A percentile compares a stretch with the other conserved stretches of the same genome.
These are phyloP conservation scores for Dendryphion nanum DNA, from an alignment of 2,329 filamentous ascomycete genomes.

Conservation along the genomic window DNA sequence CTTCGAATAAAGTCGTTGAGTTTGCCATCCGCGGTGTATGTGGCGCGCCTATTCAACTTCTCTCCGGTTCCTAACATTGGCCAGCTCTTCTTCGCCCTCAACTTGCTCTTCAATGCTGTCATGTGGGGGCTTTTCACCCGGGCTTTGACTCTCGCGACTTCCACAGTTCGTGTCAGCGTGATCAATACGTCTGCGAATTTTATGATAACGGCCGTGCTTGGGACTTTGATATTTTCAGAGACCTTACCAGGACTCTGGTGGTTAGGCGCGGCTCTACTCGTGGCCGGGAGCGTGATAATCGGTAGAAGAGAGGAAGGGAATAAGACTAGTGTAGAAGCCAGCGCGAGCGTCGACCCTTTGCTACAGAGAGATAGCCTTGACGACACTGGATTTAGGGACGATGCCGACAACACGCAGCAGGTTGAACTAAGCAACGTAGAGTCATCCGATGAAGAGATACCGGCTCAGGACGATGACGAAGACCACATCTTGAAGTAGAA, in stretches of 20 bases:
- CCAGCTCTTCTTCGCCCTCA: constrained; percentile 72
- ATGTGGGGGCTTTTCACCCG: constrained; percentile 86
- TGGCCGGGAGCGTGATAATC: constrained; percentile 76
- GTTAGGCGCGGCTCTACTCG: constrained; percentile 68
- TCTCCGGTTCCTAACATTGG: constrained; percentile 4
- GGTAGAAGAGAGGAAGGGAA: constrained; percentile 63
- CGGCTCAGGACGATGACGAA: constrained; percentile 28
- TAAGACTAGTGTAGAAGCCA: constrained; percentile 28
- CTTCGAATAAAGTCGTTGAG: constrained; percentile 50
- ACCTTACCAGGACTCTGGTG: constrained; percentile 72
- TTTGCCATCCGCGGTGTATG: constrained; percentile 53
- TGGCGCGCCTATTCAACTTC: constrained; percentile 8
- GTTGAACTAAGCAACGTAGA: constrained; percentile 31
- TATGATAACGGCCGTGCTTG: constrained; percentile 71
- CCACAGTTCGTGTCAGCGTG: constrained; percentile 76
- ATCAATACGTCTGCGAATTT: constrained; percentile 84
- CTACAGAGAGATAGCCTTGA: constrained; percentile 15
- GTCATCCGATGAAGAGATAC: constrained; percentile 12
- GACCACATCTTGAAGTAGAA: constrained; percentile 31
- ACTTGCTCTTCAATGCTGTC: constrained; percentile 71
- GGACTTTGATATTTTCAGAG: constrained; percentile 69
- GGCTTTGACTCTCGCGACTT: constrained; percentile 70
- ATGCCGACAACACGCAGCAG: constrained; percentile 28
- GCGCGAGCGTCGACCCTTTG: constrained; percentile 19
- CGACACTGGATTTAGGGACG: constrained; percentile 39